Percentiles rank a stretch among this genome's conserved stretches.
Evolutionary conservation across 306 rosid species (phyloP).

Genomic region (Trifolium subterraneum): DNA sequence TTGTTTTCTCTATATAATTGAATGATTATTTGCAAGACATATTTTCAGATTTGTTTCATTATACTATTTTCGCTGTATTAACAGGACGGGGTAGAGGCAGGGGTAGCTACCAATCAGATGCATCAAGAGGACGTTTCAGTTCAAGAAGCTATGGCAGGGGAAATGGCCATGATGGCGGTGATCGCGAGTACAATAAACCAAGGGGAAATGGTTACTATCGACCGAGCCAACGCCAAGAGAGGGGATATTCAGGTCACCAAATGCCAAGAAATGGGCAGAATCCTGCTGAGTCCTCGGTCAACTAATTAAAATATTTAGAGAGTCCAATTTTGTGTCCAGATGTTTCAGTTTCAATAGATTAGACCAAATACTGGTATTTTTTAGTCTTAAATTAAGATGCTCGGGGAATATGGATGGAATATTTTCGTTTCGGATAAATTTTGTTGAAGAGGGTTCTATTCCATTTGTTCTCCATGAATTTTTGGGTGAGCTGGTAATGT

Average conservation of each 20-base stretch:
- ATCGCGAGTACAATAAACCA: constrained; percentile 63
- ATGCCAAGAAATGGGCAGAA: constrained; percentile 63
- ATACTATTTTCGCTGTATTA: constrained; percentile 29
- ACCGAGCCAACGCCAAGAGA: constrained; percentile 66
- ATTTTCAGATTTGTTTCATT: background rate
- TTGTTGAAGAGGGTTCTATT: constrained; percentile 39
- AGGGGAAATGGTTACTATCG: constrained; percentile 85
- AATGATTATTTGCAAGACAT: background rate
- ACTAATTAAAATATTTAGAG: constrained; percentile 40
- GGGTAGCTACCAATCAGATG: constrained; percentile 72
- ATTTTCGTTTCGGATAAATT: constrained; percentile 40
- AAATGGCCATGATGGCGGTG: constrained; percentile 64
- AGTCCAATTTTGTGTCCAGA: constrained; percentile 63
- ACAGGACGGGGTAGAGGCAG: constrained; percentile 97
- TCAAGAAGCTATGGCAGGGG: constrained; percentile 65
- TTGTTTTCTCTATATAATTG: background rate
- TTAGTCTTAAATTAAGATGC: constrained; percentile 44
- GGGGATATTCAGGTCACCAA: constrained; percentile 59
- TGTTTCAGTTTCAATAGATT: constrained; percentile 45
- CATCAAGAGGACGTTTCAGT: constrained; percentile 67
- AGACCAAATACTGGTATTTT: constrained; percentile 48
- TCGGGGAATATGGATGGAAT: constrained; percentile 48
- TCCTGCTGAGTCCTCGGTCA: constrained; percentile 52
- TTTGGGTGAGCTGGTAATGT: constrained; percentile 41
- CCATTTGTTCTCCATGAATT: constrained; percentile 40